Evolutionary conservation across 2,329 filamentous ascomycete species (phyloP).

Genomic region (Aureobasidium sp.): DNA sequence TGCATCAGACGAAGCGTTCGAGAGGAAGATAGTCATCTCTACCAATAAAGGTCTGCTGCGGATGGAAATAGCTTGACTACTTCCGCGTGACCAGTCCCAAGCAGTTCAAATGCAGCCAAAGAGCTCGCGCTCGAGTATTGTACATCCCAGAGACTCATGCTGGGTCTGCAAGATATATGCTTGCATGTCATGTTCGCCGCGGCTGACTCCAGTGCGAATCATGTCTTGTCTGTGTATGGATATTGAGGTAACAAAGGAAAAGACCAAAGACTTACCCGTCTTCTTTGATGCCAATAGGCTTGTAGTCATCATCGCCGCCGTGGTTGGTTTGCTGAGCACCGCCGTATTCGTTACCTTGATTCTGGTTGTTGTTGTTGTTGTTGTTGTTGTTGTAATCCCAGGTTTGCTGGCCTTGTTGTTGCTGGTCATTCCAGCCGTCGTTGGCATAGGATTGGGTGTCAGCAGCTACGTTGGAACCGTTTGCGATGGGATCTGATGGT

Average conservation of each 20-base stretch:
- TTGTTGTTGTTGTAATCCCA: slow-evolving; percentile 9
- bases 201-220: slow-evolving; percentile 8
- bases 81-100: not conserved
- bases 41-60: not conserved
- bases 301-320: slow-evolving; percentile 35
- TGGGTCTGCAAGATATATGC: not conserved
- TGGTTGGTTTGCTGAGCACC: slow-evolving; percentile 22
- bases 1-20: not conserved
- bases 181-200: not conserved
- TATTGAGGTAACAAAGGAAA: slow-evolving; percentile 22
- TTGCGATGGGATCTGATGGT: slow-evolving; percentile 13
- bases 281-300: slow-evolving; percentile 70
- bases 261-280: slow-evolving; percentile 65
- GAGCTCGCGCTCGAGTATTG: not conserved
- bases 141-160: not conserved
- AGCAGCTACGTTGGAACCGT: slow-evolving; percentile 11
- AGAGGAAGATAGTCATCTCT: not conserved
- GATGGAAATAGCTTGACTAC: not conserved
- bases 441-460: not conserved
- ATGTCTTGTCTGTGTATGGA: slow-evolving; percentile 10
- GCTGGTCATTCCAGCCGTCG: slow-evolving; percentile 9
- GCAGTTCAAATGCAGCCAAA: not conserved
- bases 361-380: slow-evolving; percentile 11
- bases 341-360: slow-evolving; percentile 22
- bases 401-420: slow-evolving; percentile 11